Evolutionary conservation across 768 basidiomycete genomes (phyloP).

Genomic region (Rickenella mellea): DNA sequence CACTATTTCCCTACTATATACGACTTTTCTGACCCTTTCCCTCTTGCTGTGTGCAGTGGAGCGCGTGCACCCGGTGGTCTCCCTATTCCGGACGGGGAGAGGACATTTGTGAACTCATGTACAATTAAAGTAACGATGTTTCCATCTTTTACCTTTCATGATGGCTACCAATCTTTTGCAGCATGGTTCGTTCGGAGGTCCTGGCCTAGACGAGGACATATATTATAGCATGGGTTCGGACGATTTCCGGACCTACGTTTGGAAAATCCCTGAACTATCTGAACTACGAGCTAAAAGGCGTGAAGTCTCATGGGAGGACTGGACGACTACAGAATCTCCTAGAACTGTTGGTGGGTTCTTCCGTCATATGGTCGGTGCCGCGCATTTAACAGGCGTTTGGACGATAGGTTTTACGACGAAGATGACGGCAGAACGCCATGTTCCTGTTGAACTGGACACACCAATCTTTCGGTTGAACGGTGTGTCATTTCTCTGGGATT

Average conservation of each 20-base stretch:
- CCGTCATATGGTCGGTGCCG: conserved; percentile 4
- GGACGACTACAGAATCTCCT: conserved; percentile 27
- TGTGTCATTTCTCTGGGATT: conserved; percentile 14
- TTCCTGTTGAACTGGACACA: conserved; percentile 55
- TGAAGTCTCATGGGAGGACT: conserved; percentile 34
- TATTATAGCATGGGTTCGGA: conserved; percentile 76
- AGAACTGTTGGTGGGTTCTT: conserved; percentile 27
- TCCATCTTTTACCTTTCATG: background rate
- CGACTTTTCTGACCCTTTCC: conserved; percentile 52
- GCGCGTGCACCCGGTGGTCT: conserved; percentile 46
- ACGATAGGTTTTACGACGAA: conserved; percentile 37
- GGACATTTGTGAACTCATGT: conserved; percentile 60
- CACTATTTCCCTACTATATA: conserved; percentile 68
- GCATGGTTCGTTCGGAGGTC: conserved; percentile 72
- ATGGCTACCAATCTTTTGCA: conserved; percentile 18
- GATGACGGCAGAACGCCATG: conserved; percentile 28
- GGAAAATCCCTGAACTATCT: conserved; percentile 53
- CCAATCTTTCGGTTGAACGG: conserved; percentile 56
- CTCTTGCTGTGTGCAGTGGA: conserved; percentile 61
- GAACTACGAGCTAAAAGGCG: conserved; percentile 35
- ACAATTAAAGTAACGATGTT: conserved; percentile 60
- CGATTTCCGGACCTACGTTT: conserved; percentile 72
- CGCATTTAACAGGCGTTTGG: conserved; percentile 3
- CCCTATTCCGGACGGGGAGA: conserved; percentile 32
- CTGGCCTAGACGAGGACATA: conserved; percentile 38